Base-by-base conservation (phyloP, 192 early-diverging fungal species). In the Pilobolus umbonatus region DNA sequence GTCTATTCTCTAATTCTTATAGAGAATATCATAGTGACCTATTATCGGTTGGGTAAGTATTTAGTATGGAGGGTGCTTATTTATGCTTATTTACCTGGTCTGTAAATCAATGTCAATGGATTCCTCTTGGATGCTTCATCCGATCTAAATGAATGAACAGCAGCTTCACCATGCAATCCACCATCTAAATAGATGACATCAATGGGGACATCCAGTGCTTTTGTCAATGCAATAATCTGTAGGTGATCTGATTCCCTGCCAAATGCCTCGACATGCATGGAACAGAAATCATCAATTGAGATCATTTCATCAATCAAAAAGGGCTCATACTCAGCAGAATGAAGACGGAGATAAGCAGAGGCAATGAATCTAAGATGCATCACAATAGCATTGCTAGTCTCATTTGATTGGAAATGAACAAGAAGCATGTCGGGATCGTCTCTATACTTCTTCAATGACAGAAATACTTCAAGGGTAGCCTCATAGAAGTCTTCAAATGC, bases 201-300 rank as follows among this genome's bases (percentile, higher is more conserved):
- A 36, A 89, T 67, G 9, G 75, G 77, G 0, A 90, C 68, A 45
- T 80, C 74, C 2, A 88, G 56, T 0, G 78, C 85, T 56, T 84
- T 88, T 5, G 81, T 79, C 40, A 93, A 65, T 1, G 85, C 89
- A 42, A 87, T 88, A 14, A 93, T 79, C 49, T 91, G 89, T 43
- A 88, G 80, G 56, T 91, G 84, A 61, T 91, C 91, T 3, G 85
- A 79, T 67, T 93, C 91, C 40, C 80, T 69, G 14, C 78, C 82
- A 71, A 84, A 76, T 4, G 76, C 82, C 38, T 81, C 80, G 0
- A 84, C 82, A 39, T 73, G 74, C 38, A 71, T 72, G 1, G 64
- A 61, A 44, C 82, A 84, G 44, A 68, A 84, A 22, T 80, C 66
- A 30, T 83, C 81, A 58, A 83, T 80, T 0, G 65, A 75, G 15